A percentile compares a stretch with the other conserved stretches of the same genome.
Evolutionary conservation across 176 grass and related monocot species (phyloP).

Genomic region (Phragmites australis): DNA sequence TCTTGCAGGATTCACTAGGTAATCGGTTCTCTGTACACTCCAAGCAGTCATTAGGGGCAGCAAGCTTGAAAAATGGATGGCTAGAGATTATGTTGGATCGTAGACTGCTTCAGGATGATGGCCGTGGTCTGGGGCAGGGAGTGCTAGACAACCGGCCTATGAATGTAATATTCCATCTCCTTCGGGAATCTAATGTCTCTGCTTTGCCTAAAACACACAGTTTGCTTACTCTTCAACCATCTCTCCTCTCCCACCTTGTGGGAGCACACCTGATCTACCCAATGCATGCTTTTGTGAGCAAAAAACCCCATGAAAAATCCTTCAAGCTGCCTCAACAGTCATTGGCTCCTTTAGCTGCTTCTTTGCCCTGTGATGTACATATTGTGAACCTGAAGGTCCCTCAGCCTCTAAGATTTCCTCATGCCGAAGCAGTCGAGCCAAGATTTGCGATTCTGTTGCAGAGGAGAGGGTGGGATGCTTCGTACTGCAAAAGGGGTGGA

Average conservation of each 20-base stretch:
- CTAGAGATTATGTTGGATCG: conserved; percentile 98
- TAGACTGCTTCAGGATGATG: conserved; percentile 79
- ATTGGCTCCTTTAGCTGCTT: conserved; percentile 65
- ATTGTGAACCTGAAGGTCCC: conserved; percentile 90
- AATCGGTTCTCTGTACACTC: conserved; percentile 88
- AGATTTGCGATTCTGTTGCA: conserved; percentile 82
- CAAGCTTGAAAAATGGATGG: conserved; percentile 95
- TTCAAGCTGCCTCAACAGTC: conserved; percentile 52
- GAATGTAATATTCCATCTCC: conserved; percentile 88
- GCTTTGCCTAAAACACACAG: conserved; percentile 63
- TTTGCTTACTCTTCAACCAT: conserved; percentile 76
- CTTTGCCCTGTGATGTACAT: conserved; percentile 93
- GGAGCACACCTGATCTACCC: conserved; percentile 86
- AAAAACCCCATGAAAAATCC: conserved; percentile 48
- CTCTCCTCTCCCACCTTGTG: conserved; percentile 75
- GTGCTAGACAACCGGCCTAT: conserved; percentile 87
- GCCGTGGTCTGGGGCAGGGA: conserved; percentile 89
- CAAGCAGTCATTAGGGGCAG: conserved; percentile 82
- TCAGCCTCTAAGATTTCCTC: conserved; percentile 78
- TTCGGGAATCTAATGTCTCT: conserved; percentile 81
- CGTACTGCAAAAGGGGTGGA: conserved; percentile 74
- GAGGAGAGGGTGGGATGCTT: conserved; percentile 86
- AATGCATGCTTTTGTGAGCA: conserved; percentile 82
- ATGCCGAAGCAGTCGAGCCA: conserved; percentile 39
- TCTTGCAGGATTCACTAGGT: conserved; percentile 84